Base-by-base conservation (phyloP, 2,329 filamentous ascomycete genomes). In the Penicillium sp. region DNA sequence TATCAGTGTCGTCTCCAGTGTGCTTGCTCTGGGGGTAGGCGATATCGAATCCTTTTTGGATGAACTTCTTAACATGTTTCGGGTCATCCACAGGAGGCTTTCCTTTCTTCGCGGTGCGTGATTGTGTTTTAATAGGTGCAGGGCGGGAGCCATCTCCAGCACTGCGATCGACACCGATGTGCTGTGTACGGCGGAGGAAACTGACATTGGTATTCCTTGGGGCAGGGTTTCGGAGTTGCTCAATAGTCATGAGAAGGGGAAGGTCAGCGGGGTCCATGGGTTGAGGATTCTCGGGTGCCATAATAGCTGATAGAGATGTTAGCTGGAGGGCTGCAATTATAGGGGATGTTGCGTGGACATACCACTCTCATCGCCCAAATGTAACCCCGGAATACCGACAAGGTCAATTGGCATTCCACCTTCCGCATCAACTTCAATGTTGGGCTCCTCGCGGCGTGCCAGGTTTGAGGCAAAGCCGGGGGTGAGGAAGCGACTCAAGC, bases 401-500 rank as follows among this genome's bases (percentile, higher is more conserved):
- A 99, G 78, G 73, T 97, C 93, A 70, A 99, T 86, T 57, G 92
- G 91, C 94, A 99, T 97, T 55, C 94, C 94, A 65, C 97, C 84
- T 79, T 99, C 94, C 9, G 92, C 94, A 83, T 99, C 94, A 30
- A 91, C 91, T 76, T 99, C 94, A 59, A 99, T 94, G 70, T 97
- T 97, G 46, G 96, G 81, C 50, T 93, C 90, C 78, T 97, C 94
- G 69, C 96, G 91, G 69, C 93, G 83, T 17, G 90, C 91, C 64
- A 99, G 80, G 61, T 91, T 87, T 43, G 92, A 94, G 30, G 92
- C 91, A 78, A 96, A 99, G 22, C 87, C 87, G 1, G 94, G 90
- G 4, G 87, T 90, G 31, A 94, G 95, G 76, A 97, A 97, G 72
- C 95, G 89, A 38, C 89, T 83, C 16, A 97, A 84, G 40, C 94